Conservation (phyloP, 305 asterid genomes). For the Rubia balearica region DNA sequence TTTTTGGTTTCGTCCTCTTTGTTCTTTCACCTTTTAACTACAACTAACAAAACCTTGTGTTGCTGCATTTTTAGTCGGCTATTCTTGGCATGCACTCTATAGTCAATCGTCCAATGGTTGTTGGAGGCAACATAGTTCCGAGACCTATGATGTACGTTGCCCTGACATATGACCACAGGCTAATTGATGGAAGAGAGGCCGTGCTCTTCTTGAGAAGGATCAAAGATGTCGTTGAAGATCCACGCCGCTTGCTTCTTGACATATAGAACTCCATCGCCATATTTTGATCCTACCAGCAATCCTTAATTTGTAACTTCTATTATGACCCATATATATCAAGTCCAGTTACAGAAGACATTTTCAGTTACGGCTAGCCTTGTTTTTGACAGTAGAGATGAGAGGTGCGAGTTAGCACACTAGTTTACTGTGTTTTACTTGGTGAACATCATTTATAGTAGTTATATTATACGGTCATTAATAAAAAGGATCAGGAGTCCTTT, state of each 20-base stretch:
- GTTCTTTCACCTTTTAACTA: not conserved
- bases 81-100: conserved; percentile 97
- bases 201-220: conserved; percentile 88
- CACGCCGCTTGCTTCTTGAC: conserved; percentile 84
- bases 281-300: not conserved
- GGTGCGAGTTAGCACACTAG: not conserved
- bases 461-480: not conserved
- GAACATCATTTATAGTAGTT: not conserved
- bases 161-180: conserved; percentile 90
- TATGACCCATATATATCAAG: too few relatives aligned
- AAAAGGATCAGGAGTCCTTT: not conserved
- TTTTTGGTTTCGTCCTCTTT: not conserved
- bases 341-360: too few relatives aligned
- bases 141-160: conserved; percentile 99
- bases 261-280: conserved; percentile 24
- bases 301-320: conserved; percentile 14
- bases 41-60: not conserved
- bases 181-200: conserved; percentile 98
- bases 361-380: conserved; percentile 16
- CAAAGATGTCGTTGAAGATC: conserved; percentile 97
- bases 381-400: conserved; percentile 15
- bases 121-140: conserved; percentile 76
- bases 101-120: conserved; percentile 94
- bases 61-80: conserved; percentile 55
- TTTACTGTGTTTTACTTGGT: not conserved